Conservation (phyloP, 257 asterid species). For the Phtheirospermum japonicum region DNA sequence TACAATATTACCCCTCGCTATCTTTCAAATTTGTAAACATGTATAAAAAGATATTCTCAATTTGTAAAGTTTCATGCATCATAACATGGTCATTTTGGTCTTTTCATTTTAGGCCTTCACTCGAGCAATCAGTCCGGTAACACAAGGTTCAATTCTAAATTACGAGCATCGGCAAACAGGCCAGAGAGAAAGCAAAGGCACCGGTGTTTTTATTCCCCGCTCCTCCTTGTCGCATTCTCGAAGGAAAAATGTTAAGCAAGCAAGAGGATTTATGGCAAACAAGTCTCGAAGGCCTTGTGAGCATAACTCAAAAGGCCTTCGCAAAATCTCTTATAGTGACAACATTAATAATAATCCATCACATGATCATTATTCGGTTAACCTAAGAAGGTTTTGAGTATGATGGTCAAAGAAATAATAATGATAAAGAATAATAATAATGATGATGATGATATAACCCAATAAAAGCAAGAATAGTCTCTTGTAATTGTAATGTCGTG, state of each 20-base stretch:
- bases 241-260: slow-evolving; percentile 40
- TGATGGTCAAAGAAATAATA: too few relatives aligned
- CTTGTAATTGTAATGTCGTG: too few relatives aligned
- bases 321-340: background rate
- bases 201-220: slow-evolving; percentile 75
- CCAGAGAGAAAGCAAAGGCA: slow-evolving; percentile 72
- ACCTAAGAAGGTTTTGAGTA: slow-evolving; percentile 34
- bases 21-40: too few relatives aligned
- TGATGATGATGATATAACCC: background rate
- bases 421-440: too few relatives aligned
- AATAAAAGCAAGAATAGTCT: slow-evolving; percentile 4
- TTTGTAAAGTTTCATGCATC: too few relatives aligned
- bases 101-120: slow-evolving; percentile 30
- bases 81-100: too few relatives aligned
- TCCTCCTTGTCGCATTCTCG: slow-evolving; percentile 33
- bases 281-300: slow-evolving; percentile 30
- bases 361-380: slow-evolving; percentile 31
- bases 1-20: too few relatives aligned
- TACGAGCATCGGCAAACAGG: slow-evolving; percentile 34
- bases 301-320: slow-evolving; percentile 20
- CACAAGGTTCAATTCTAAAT: slow-evolving; percentile 10
- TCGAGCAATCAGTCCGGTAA: slow-evolving; percentile 35
- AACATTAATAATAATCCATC: slow-evolving; percentile 15
- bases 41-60: too few relatives aligned
- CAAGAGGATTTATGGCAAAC: slow-evolving; percentile 24